These are phyloP conservation scores for Cladosporium sp. DNA, from an alignment of 2,329 filamentous ascomycete species.

Conservation along the genomic window DNA sequence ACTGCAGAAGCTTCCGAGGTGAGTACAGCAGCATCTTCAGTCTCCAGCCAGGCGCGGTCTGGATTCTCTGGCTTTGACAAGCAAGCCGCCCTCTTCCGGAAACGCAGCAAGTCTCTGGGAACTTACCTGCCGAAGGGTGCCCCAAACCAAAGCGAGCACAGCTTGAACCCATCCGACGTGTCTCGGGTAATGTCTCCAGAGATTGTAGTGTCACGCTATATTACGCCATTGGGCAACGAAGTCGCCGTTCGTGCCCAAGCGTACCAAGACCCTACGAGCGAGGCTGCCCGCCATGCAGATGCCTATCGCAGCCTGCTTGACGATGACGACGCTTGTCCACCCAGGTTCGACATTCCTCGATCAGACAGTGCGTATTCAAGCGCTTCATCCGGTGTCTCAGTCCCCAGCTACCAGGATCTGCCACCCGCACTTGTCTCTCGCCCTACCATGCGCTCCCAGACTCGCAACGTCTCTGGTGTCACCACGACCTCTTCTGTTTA, in stretches of 20 bases:
- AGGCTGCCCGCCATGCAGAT: constrained; percentile 27
- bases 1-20: constrained; percentile 10
- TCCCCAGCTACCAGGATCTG: constrained; percentile 12
- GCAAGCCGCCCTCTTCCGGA: constrained; percentile 36
- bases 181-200: constrained; percentile 27
- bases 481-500: constrained; percentile 23
- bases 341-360: constrained; percentile 23
- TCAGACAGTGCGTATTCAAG: constrained; percentile 23
- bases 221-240: constrained; percentile 34
- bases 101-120: constrained; percentile 32
- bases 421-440: constrained; percentile 1
- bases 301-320: constrained; percentile 29
- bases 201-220: constrained; percentile 39
- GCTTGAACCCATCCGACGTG: background rate
- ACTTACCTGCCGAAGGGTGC: constrained; percentile 8
- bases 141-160: background rate
- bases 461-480: constrained; percentile 23
- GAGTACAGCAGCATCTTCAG: constrained; percentile 19
- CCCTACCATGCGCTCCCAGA: constrained; percentile 22
- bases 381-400: constrained; percentile 4
- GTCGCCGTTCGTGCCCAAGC: constrained; percentile 26
- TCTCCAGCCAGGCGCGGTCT: constrained; percentile 25
- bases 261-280: constrained; percentile 23
- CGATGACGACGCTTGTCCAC: constrained; percentile 24
- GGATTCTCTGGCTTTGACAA: constrained; percentile 35